phyloP scores from a whole-genome alignment of 1,284 basidiomycete genomes.

The Schizopora paradoxa region DNA sequence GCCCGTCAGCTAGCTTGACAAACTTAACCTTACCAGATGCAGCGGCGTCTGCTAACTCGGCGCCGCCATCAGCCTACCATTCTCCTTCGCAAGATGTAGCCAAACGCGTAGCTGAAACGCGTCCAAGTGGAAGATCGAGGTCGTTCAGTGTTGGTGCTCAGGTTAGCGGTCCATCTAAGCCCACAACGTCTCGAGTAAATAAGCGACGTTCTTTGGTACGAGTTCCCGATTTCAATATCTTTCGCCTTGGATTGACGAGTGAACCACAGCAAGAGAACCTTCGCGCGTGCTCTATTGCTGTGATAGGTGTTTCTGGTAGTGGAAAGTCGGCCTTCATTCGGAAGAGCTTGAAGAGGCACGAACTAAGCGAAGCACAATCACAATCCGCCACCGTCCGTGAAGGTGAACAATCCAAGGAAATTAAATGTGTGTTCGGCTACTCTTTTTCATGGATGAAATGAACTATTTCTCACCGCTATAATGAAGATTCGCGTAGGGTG shows the following conservation, averaged over 20 bases:
- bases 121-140: too few species aligned
- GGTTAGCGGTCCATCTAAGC: neutral
- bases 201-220: constrained; percentile 14
- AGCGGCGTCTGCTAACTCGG: constrained; percentile 3
- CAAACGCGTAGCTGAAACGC: constrained; percentile 5
- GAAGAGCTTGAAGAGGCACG: constrained; percentile 57
- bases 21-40: constrained; percentile 6
- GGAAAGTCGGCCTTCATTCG: constrained; percentile 68
- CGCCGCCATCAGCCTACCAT: neutral
- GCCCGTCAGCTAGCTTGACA: constrained; percentile 8
- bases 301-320: constrained; percentile 63
- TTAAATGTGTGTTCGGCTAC: constrained; percentile 38
- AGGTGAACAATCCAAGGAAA: constrained; percentile 24
- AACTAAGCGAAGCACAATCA: constrained; percentile 42
- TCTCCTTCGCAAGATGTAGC: neutral
- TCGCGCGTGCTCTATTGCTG: constrained; percentile 47
- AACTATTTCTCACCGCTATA: neutral
- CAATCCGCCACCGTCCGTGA: constrained; percentile 31
- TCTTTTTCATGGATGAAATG: neutral
- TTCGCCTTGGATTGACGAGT: constrained; percentile 12
- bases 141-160: constrained; percentile 14
- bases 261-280: constrained; percentile 24
- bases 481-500: constrained; percentile 8
- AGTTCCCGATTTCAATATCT: constrained; percentile 21
- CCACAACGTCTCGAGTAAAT: neutral